Evolutionary conservation across 2,329 filamentous ascomycete genomes (phyloP).

Genomic region (Plenodomus tracheiphilus): DNA sequence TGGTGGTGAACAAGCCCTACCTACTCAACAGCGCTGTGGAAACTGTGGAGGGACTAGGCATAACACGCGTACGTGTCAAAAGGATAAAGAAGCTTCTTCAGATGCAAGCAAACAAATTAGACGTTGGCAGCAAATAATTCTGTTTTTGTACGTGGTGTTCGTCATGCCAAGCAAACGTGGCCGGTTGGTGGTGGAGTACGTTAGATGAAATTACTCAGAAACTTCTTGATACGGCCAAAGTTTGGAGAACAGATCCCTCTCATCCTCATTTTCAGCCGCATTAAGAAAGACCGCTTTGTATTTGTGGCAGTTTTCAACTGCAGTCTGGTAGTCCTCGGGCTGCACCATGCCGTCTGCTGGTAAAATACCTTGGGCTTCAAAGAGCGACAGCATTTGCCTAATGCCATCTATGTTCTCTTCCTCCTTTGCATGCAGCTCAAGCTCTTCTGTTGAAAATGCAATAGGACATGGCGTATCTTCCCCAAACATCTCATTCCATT

Average conservation of each 20-base stretch:
- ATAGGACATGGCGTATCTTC: constrained; percentile 11
- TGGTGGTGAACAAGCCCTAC: too few species aligned
- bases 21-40: too few species aligned
- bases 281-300: constrained; percentile 13
- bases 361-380: constrained; percentile 30
- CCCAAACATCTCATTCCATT: constrained; percentile 6
- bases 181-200: too few species aligned
- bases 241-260: constrained; percentile 9
- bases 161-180: too few species aligned
- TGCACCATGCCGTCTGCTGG: constrained; percentile 40
- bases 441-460: constrained; percentile 11
- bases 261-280: constrained; percentile 10
- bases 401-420: constrained; percentile 38
- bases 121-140: too few species aligned
- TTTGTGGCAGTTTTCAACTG: constrained; percentile 12
- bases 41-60: too few species aligned
- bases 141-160: too few species aligned
- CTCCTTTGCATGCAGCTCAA: constrained; percentile 10
- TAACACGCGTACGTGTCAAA: too few species aligned
- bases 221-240: constrained; percentile 13
- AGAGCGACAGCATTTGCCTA: constrained; percentile 32
- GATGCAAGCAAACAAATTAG: too few species aligned
- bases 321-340: constrained; percentile 32
- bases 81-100: too few species aligned
- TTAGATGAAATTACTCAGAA: too few species aligned